Conservation (phyloP, 208 protist genomes). For the Wallacemonas sp. region DNA sequence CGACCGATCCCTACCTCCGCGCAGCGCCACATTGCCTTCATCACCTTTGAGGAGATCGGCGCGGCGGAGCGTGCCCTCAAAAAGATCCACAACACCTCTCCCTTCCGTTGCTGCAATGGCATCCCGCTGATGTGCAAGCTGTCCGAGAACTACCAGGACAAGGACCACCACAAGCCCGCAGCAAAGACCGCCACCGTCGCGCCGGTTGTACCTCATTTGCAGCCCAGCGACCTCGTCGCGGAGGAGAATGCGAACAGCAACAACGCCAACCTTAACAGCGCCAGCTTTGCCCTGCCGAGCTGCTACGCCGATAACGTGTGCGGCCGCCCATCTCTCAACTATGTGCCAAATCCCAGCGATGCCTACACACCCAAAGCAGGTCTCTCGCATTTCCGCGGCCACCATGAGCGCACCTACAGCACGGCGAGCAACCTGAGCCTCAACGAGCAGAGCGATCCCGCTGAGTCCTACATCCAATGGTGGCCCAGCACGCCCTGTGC, state of each 20-base stretch:
- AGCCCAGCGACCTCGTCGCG: not conserved
- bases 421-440: constrained; percentile 28
- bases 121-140: constrained; percentile 55
- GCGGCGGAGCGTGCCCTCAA: constrained; percentile 32
- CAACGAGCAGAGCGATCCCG: not conserved
- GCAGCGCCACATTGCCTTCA: constrained; percentile 45
- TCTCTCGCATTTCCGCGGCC: not conserved
- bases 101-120: constrained; percentile 37
- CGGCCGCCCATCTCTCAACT: not conserved
- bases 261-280: not conserved
- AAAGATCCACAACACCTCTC: constrained; percentile 40
- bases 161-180: not conserved
- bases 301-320: constrained; percentile 12
- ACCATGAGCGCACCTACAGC: not conserved
- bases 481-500: not conserved
- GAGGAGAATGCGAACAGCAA: not conserved
- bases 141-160: constrained; percentile 18
- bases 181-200: not conserved
- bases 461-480: not conserved
- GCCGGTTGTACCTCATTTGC: not conserved
- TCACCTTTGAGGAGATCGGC: constrained; percentile 39
- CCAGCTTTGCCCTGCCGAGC: not conserved
- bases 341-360: not conserved
- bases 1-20: not conserved
- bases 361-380: not conserved